Evolutionary conservation across 768 basidiomycete genomes (phyloP), one percentile per base, ranked within the genome.

Genomic region (Lentinula sp.): DNA sequence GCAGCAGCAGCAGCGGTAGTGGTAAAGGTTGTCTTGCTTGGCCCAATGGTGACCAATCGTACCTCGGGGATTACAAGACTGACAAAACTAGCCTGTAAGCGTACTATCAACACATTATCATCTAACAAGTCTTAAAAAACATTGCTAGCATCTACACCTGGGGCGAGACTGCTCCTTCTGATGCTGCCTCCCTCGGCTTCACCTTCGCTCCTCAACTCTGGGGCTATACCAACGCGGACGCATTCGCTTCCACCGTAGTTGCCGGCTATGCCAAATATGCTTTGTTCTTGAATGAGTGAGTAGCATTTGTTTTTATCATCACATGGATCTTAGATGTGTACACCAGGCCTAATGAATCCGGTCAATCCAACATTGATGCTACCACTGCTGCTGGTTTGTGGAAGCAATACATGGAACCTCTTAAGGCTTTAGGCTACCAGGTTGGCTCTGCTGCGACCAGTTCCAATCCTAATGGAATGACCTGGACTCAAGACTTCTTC

Each of bases 221-320:
- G 90, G 86, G 88, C 62, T 65, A 69, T 6, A 76, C 80, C 32
- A 78, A 88, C 58, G 68, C 78, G 28, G 63, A 57, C 6, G 75
- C 80, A 15, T 88, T 89, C 70, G 65, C 76, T 60, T 69, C 68
- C 2, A 61, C 74, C 46, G 80, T 86, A 34, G 72, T 78, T 52
- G 63, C 70, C 15, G 84, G 83, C 42, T 84, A 87, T 66, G 80
- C 84, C 57, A 65, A 72, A 23, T 67, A 67, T 57, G 82, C 78
- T 43, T 64, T 89, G 21, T 88, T 85, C 57, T 72, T 80, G 69
- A 97, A 96, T 67, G 94, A 94, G 93, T 93, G 61, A 10, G 85
- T 69, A 37, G 48, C 9, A 53, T 46, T 42, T 45, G 23, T 62
- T 45, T n/a, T 45, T 3, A 48, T 42, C 32, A 21, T 21, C 35